Evolutionary conservation across 2,329 filamentous ascomycete species (phyloP).

Genomic region (Exserohilum rostratum): DNA sequence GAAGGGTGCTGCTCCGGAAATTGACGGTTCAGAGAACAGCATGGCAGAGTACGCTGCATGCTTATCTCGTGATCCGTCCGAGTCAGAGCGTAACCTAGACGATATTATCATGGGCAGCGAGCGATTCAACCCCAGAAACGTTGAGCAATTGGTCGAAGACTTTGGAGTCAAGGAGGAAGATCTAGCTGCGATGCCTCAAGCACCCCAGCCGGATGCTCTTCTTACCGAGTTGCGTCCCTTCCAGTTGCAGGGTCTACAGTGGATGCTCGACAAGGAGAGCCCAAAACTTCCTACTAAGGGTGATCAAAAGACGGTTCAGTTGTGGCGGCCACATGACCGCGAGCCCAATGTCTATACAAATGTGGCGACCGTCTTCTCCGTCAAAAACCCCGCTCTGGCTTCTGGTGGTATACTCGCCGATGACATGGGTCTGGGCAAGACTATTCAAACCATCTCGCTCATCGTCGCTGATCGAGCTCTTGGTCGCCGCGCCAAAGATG

Average conservation of each 20-base stretch:
- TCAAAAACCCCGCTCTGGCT: conserved; percentile 67
- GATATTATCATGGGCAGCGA: conserved; percentile 71
- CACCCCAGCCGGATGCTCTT: conserved; percentile 69
- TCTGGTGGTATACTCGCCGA: conserved; percentile 87
- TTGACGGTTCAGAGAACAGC: conserved; percentile 27
- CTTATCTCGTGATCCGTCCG: conserved; percentile 37
- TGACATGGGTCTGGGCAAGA: conserved; percentile 93
- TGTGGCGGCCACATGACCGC: conserved; percentile 68
- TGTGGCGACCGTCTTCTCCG: conserved; percentile 72
- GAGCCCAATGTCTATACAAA: conserved; percentile 63
- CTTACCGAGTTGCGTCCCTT: conserved; percentile 76
- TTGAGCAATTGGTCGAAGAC: conserved; percentile 69
- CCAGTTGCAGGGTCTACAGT: conserved; percentile 77
- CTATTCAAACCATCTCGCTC: conserved; percentile 81
- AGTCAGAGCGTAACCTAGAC: conserved; percentile 59
- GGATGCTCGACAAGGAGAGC: conserved; percentile 79
- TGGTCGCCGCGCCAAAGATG: conserved; percentile 21
- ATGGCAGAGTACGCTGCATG: conserved; percentile 36
- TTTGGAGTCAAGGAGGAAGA: conserved; percentile 74
- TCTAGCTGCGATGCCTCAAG: conserved; percentile 73
- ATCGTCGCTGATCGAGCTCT: conserved; percentile 65
- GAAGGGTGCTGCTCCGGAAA: conserved; percentile 36
- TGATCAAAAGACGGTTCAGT: conserved; percentile 69
- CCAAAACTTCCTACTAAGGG: conserved; percentile 67
- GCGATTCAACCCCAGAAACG: conserved; percentile 69